Conservation (phyloP, 2,329 filamentous ascomycete species). For the Hymenoscyphus scutula region DNA sequence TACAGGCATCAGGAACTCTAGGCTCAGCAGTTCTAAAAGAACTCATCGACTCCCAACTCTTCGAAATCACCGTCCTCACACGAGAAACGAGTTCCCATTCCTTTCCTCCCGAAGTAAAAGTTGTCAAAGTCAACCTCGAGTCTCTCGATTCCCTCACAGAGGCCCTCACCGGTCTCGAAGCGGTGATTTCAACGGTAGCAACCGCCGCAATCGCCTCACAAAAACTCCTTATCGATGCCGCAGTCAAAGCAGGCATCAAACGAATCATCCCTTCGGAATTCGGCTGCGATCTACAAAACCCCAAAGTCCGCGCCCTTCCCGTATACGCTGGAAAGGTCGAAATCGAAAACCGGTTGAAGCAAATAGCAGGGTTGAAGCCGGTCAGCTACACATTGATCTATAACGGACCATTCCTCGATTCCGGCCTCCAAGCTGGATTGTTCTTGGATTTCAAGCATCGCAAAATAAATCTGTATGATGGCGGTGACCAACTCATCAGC, state of each 20-base stretch:
- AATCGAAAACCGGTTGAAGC: constrained; percentile 42
- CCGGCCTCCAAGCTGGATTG: constrained; percentile 44
- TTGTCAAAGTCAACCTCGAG: constrained; percentile 48
- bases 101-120: constrained; percentile 37
- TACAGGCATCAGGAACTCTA: constrained; percentile 25
- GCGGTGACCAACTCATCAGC: constrained; percentile 48
- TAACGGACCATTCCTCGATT: constrained; percentile 58
- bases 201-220: constrained; percentile 41
- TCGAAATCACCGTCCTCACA: constrained; percentile 50
- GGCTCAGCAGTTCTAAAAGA: constrained; percentile 27
- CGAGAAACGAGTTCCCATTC: constrained; percentile 34
- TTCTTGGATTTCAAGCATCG: constrained; percentile 44
- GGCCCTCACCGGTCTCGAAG: constrained; percentile 56
- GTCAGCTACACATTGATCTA: constrained; percentile 54
- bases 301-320: constrained; percentile 44
- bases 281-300: constrained; percentile 40
- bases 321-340: constrained; percentile 50
- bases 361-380: constrained; percentile 38
- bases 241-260: constrained; percentile 55
- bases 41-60: constrained; percentile 26
- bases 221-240: constrained; percentile 53
- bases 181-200: constrained; percentile 50
- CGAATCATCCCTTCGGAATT: constrained; percentile 62
- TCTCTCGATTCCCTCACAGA: constrained; percentile 40
- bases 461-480: constrained; percentile 47